Conservation (phyloP, 345 rosid genomes). For the Populus euphratica region DNA sequence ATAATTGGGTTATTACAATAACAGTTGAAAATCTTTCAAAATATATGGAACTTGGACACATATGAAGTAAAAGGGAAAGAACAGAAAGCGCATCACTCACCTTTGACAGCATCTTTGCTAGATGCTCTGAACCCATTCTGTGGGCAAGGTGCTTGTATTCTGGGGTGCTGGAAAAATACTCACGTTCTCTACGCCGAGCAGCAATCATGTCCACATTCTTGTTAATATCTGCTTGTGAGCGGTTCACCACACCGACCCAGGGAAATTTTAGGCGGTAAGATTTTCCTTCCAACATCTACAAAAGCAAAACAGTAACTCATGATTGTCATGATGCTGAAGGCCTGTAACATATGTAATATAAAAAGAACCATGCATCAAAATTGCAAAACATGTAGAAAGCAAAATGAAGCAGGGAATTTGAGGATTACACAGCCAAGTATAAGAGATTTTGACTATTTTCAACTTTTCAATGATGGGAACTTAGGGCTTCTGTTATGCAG, state of each 20-base stretch:
- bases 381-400: not conserved
- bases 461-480: not conserved
- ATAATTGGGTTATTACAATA: constrained; percentile 8
- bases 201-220: constrained; percentile 98
- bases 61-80: not conserved
- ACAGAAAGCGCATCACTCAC: constrained; percentile 28
- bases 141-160: constrained; percentile 95
- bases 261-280: constrained; percentile 83
- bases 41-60: not conserved
- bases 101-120: constrained; percentile 94
- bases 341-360: not conserved
- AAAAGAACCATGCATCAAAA: not conserved
- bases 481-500: no score
- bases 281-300: constrained; percentile 88
- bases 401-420: not conserved
- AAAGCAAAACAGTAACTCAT: constrained; percentile 17
- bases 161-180: constrained; percentile 75
- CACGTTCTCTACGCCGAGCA: constrained; percentile 92
- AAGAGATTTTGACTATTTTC: not conserved
- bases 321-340: not conserved
- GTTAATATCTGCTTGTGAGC: constrained; percentile 98
- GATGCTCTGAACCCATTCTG: constrained; percentile 98
- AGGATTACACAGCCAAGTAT: not conserved
- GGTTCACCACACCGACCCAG: constrained; percentile 98
- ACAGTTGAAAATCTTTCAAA: not conserved